These are phyloP conservation scores for Torulaspora pretoriensis DNA, from an alignment of 1,139 yeast genomes.

Conservation along the genomic window DNA sequence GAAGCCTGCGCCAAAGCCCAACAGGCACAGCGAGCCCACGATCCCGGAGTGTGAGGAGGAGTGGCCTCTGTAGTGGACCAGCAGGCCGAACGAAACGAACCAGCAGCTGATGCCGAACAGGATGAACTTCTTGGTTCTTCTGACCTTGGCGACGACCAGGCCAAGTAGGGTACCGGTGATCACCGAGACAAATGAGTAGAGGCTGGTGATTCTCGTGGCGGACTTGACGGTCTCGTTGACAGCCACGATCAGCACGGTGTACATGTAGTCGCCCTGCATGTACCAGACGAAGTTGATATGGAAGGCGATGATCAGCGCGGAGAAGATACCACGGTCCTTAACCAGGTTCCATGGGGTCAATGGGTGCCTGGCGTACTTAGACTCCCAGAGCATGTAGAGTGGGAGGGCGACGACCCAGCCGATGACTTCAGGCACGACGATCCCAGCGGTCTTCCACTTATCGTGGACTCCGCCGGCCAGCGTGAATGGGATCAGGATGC, in stretches of 20 bases:
- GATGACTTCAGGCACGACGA: conserved; percentile 59
- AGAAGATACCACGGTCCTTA: conserved; percentile 59
- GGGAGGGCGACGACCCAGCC: conserved; percentile 53
- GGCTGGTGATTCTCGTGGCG: conserved; percentile 59
- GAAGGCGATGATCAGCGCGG: conserved; percentile 52
- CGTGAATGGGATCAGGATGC: conserved; percentile 48
- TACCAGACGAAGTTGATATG: conserved; percentile 56
- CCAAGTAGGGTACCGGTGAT: conserved; percentile 57
- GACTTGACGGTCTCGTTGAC: conserved; percentile 52
- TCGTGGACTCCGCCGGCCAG: conserved; percentile 54
- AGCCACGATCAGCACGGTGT: conserved; percentile 57
- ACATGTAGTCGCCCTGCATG: conserved; percentile 65
- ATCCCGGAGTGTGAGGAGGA: conserved; percentile 48
- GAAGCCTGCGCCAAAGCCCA: conserved; percentile 72
- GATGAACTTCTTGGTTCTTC: conserved; percentile 56
- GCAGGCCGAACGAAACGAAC: conserved; percentile 54
- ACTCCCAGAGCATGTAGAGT: conserved; percentile 52
- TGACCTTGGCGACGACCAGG: conserved; percentile 45
- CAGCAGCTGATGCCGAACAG: conserved; percentile 52
- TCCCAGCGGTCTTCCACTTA: conserved; percentile 53
- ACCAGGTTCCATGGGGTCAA: conserved; percentile 46
- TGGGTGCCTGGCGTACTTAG: conserved; percentile 48
- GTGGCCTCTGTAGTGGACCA: conserved; percentile 48
- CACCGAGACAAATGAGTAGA: conserved; percentile 63
- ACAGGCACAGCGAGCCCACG: conserved; percentile 56